phyloP scores from a whole-genome alignment of 805 yeast genomes.

The Saccharomycopsis sp. region DNA sequence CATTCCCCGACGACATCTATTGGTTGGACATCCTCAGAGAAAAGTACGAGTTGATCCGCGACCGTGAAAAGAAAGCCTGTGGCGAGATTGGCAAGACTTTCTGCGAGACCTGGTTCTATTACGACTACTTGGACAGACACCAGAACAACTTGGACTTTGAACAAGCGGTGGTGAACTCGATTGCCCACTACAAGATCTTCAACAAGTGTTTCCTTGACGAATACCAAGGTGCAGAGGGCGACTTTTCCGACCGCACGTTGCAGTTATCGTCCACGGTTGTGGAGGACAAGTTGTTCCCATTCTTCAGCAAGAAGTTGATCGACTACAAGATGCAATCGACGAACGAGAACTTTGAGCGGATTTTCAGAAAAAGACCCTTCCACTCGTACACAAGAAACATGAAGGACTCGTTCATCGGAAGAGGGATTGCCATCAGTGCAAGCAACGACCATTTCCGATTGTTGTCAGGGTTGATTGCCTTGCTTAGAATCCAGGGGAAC shows the following conservation, averaged over 20 bases:
- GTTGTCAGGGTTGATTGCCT: slow-evolving; percentile 35
- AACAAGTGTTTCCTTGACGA: slow-evolving; percentile 20
- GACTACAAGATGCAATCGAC: slow-evolving; percentile 31
- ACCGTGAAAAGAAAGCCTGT: slow-evolving; percentile 13
- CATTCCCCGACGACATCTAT: slow-evolving; percentile 14
- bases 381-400: slow-evolving; percentile 26
- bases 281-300: slow-evolving; percentile 33
- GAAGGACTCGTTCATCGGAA: slow-evolving; percentile 29
- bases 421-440: slow-evolving; percentile 35
- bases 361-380: slow-evolving; percentile 26
- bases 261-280: slow-evolving; percentile 26
- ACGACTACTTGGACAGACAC: slow-evolving; percentile 18
- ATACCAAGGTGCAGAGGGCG: slow-evolving; percentile 24
- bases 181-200: slow-evolving; percentile 21
- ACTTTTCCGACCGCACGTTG: slow-evolving; percentile 38
- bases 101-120: slow-evolving; percentile 18
- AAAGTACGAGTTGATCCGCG: slow-evolving; percentile 18
- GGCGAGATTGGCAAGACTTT: slow-evolving; percentile 17
- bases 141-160: slow-evolving; percentile 19
- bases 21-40: slow-evolving; percentile 19
- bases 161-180: slow-evolving; percentile 10
- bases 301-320: slow-evolving; percentile 32
- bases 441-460: slow-evolving; percentile 30
- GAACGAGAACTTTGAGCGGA: slow-evolving; percentile 23
- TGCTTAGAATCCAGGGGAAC: slow-evolving; percentile 33